phyloP scores from a whole-genome alignment of 495 filamentous ascomycete genomes.

The Amniculicola lignicola region DNA sequence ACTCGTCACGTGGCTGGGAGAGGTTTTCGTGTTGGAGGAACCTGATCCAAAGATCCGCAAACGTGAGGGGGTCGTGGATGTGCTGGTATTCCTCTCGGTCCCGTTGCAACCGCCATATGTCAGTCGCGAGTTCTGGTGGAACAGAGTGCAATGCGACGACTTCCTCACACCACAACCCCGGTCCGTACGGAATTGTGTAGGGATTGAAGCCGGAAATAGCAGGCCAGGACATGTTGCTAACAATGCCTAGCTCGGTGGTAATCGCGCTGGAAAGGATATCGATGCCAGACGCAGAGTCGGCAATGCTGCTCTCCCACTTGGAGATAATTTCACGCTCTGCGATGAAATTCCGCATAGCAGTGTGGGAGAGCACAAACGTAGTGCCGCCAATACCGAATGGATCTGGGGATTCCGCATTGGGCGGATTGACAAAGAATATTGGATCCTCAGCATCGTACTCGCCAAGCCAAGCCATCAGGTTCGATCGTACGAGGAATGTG shows the following conservation, averaged over 20 bases:
- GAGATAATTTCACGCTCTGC: conserved; percentile 5
- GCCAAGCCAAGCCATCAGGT: conserved; percentile 20
- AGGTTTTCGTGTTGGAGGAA: conserved; percentile 23
- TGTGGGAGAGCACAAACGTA: conserved; percentile 20
- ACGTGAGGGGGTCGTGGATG: conserved; percentile 10
- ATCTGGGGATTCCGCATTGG: neutral
- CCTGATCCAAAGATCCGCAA: conserved; percentile 19
- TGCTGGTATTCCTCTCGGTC: conserved; percentile 21
- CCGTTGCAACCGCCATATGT: conserved; percentile 11
- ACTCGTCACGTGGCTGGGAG: conserved; percentile 12
- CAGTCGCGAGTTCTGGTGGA: conserved; percentile 5
- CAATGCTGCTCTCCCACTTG: conserved; percentile 14
- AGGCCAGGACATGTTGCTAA: conserved; percentile 12
- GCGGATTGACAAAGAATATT: conserved; percentile 17
- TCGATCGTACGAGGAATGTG: conserved; percentile 25
- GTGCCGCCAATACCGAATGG: conserved; percentile 18
- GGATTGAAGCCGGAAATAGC: conserved; percentile 23
- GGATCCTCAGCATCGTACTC: conserved; percentile 14
- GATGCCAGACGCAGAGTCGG: conserved; percentile 6
- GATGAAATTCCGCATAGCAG: conserved; percentile 12
- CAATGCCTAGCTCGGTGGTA: conserved; percentile 10
- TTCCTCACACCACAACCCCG: conserved; percentile 25
- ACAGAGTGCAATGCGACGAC: conserved; percentile 28
- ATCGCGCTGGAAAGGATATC: conserved; percentile 12
- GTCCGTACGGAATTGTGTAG: conserved; percentile 17